A percentile compares a stretch with the other conserved stretches of the same genome.
phyloP scores from a whole-genome alignment of 2,329 filamentous ascomycete species.

The Curvularia lunata region DNA sequence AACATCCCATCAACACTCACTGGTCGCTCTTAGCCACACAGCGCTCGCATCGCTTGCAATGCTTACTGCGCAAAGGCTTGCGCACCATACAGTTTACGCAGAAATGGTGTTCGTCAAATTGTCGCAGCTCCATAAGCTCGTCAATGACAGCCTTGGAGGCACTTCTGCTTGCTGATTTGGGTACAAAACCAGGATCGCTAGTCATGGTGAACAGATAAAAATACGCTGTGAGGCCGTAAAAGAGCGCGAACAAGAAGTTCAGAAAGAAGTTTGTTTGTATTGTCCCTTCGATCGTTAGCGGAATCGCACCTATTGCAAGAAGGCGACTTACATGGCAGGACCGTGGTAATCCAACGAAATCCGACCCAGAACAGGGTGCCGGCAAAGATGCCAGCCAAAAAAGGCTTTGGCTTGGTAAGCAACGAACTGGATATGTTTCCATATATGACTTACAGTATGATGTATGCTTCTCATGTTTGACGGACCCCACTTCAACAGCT shows the following conservation, averaged over 20 bases:
- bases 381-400: slow-evolving; percentile 91
- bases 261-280: slow-evolving; percentile 71
- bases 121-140: slow-evolving; percentile 81
- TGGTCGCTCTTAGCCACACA: slow-evolving; percentile 98
- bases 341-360: slow-evolving; percentile 73
- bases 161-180: slow-evolving; percentile 85
- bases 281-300: slow-evolving; percentile 62
- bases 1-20: slow-evolving; percentile 60
- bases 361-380: slow-evolving; percentile 83
- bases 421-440: neutral
- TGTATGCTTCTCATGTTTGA: slow-evolving; percentile 89
- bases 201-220: slow-evolving; percentile 89
- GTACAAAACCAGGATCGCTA: slow-evolving; percentile 89
- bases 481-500: slow-evolving; percentile 81
- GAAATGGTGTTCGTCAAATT: slow-evolving; percentile 93
- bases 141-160: slow-evolving; percentile 90
- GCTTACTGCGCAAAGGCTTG: slow-evolving; percentile 90
- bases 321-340: slow-evolving; percentile 70
- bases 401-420: slow-evolving; percentile 66
- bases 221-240: slow-evolving; percentile 73
- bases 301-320: neutral
- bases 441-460: slow-evolving; percentile 70
- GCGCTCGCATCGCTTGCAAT: slow-evolving; percentile 87
- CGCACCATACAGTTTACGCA: slow-evolving; percentile 95
- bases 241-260: slow-evolving; percentile 75